Evolutionary conservation across 2,329 filamentous ascomycete species (phyloP), one percentile per base, ranked within the genome.

Genomic region (Aspergillus udagawae): DNA sequence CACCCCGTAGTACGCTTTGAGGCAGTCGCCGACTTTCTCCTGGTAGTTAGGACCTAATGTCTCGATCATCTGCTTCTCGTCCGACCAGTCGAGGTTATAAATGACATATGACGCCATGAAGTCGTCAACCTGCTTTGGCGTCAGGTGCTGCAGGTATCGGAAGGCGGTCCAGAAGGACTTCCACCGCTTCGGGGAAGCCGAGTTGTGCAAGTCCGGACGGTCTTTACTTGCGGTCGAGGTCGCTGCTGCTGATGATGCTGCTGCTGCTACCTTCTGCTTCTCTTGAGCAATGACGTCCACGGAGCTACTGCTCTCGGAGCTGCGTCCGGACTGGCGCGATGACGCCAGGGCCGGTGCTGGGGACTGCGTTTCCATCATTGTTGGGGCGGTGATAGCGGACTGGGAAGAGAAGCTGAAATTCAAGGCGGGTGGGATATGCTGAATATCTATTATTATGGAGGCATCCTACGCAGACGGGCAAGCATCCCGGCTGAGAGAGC

Each of bases 41-140:
- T 79, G 77, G 65, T 83, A 83, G 59, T 80, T 69, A 2, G 77
- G 73, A 1, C 81, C 81, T 6, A 83, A 71, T 0, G 73, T 73
- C 21, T 73, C 72, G 17, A 78, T 63, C 79, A 83, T 83, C 57
- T 77, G 70, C 27, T 72, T 64, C 65, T 82, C 77, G 59, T 83
- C 71, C 17, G 75, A 79, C 81, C 81, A 83, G 69, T 83, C 81
- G 1, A 82, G 74, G 62, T 81, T 82, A 71, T 83, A 83, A 63
- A 83, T 83, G 64, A 81, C 75, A 59, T 83, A 83, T 4, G 80
- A 83, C 2, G 78, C 78, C 80, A 83, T 83, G 67, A 80, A 83
- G 60, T 82, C 80, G 54, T 82, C 78, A 3, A 83, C 79, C 59
- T 83, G 71, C 65, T 81, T 76, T 7, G 79, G 76, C 0, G 74